phyloP scores from a whole-genome alignment of 192 early-diverging fungal genomes.

The Coemansia sp. region DNA sequence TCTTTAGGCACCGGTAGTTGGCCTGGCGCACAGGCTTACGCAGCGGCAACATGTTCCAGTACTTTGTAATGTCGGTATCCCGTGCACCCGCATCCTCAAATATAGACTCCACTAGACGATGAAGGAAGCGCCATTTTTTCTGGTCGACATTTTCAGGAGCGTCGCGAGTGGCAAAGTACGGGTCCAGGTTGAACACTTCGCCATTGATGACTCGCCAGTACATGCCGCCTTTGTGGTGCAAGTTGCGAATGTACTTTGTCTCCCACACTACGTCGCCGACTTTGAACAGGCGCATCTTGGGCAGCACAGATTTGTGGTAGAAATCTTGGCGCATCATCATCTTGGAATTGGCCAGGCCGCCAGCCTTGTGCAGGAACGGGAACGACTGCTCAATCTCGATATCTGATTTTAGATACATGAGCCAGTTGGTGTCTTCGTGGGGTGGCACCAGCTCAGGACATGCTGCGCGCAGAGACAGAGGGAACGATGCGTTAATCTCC shows the following conservation, averaged over 20 bases:
- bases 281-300: slow-evolving; percentile 53
- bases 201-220: slow-evolving; percentile 63
- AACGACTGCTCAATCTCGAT: slow-evolving; percentile 21
- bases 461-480: slow-evolving; percentile 56
- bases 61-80: slow-evolving; percentile 55
- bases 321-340: slow-evolving; percentile 53
- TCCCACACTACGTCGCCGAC: slow-evolving; percentile 61
- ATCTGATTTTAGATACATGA: slow-evolving; percentile 35
- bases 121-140: slow-evolving; percentile 59
- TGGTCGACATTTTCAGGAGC: slow-evolving; percentile 46
- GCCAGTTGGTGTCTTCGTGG: slow-evolving; percentile 36
- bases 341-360: slow-evolving; percentile 44
- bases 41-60: slow-evolving; percentile 56
- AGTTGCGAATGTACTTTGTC: slow-evolving; percentile 50
- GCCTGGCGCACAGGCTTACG: slow-evolving; percentile 22
- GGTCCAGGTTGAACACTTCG: slow-evolving; percentile 63
- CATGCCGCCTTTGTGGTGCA: slow-evolving; percentile 48
- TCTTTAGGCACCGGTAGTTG: slow-evolving; percentile 72
- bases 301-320: slow-evolving; percentile 54
- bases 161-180: slow-evolving; percentile 60
- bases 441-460: slow-evolving; percentile 55
- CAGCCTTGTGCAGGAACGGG: slow-evolving; percentile 32
- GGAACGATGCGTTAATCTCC: slow-evolving; percentile 67
- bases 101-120: slow-evolving; percentile 58
- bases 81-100: slow-evolving; percentile 59